A percentile compares a stretch with the other conserved stretches of the same genome.
Evolutionary conservation across 208 protist genomes (phyloP).

Genomic region (Spongospora subterranea): DNA sequence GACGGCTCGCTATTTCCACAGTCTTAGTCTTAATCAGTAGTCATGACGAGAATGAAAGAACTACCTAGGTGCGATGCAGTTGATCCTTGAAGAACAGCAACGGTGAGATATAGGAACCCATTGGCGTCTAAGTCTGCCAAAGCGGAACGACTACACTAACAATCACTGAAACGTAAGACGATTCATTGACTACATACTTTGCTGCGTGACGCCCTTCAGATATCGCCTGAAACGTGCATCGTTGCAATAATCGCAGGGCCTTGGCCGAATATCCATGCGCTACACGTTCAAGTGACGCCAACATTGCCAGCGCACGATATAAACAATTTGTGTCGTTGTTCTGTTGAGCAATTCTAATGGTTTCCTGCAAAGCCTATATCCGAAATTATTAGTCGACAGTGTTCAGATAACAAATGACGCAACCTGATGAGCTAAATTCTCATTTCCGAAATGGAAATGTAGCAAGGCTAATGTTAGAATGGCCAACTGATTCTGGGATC

Average conservation of each 20-base stretch:
- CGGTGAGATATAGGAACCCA: background rate
- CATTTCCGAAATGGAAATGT: background rate
- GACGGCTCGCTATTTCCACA: background rate
- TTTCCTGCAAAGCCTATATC: background rate
- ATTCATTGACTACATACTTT: too few species aligned
- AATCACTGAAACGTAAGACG: too few species aligned
- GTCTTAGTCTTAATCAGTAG: background rate
- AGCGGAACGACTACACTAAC: background rate
- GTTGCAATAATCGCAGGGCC: background rate
- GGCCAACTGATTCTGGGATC: background rate
- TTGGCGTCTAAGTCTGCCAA: background rate
- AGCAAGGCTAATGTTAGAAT: background rate
- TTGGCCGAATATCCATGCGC: background rate
- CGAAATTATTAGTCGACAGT: background rate
- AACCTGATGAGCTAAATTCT: background rate
- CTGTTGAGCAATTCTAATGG: constrained; percentile 12
- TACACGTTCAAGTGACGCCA: background rate
- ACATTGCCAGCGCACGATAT: background rate
- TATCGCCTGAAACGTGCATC: background rate
- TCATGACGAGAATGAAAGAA: background rate
- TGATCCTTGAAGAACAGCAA: background rate
- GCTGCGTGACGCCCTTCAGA: background rate
- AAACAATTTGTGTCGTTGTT: constrained; percentile 35
- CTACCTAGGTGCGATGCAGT: background rate
- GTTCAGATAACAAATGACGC: background rate